Conservation (phyloP, 2,329 filamentous ascomycete species). For the Septoria petroselini region DNA sequence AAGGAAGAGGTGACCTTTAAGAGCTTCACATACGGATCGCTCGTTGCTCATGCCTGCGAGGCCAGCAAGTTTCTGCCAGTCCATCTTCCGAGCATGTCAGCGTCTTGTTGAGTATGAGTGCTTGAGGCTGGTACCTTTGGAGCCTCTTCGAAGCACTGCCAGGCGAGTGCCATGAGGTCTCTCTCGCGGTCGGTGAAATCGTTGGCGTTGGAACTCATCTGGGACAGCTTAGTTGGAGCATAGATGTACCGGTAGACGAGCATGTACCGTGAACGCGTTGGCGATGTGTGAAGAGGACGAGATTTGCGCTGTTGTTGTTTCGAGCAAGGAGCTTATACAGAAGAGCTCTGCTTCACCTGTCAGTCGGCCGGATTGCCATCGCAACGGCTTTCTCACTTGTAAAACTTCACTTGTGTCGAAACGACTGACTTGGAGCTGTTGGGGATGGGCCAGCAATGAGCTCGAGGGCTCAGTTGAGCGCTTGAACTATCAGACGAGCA, state of each 20-base stretch:
- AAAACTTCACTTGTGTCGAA: too few species aligned
- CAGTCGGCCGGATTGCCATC: too few species aligned
- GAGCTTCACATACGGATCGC: constrained; percentile 17
- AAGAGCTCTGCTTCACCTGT: too few species aligned
- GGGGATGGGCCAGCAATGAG: too few species aligned
- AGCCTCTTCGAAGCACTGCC: constrained; percentile 32
- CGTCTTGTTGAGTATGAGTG: constrained; percentile 26
- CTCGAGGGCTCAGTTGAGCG: too few species aligned
- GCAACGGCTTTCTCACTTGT: too few species aligned
- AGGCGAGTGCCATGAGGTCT: constrained; percentile 29
- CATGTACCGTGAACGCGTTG: too few species aligned
- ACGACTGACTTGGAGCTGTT: too few species aligned
- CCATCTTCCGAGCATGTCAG: constrained; percentile 20
- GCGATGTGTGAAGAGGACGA: too few species aligned
- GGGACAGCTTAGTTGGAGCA: constrained; percentile 1
- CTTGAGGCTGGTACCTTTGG: constrained; percentile 42
- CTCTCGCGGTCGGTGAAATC: constrained; percentile 30
- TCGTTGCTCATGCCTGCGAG: constrained; percentile 28
- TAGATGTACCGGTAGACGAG: background rate
- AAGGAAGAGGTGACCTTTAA: background rate
- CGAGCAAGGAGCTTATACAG: too few species aligned
- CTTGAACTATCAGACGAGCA: too few species aligned
- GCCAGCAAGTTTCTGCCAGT: constrained; percentile 29
- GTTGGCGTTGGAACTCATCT: constrained; percentile 18
- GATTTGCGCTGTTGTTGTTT: too few species aligned